Evolutionary conservation across 129 eudicot genomes (phyloP), one percentile per base, ranked within the genome.

Genomic region (Pittosporum tobira): DNA sequence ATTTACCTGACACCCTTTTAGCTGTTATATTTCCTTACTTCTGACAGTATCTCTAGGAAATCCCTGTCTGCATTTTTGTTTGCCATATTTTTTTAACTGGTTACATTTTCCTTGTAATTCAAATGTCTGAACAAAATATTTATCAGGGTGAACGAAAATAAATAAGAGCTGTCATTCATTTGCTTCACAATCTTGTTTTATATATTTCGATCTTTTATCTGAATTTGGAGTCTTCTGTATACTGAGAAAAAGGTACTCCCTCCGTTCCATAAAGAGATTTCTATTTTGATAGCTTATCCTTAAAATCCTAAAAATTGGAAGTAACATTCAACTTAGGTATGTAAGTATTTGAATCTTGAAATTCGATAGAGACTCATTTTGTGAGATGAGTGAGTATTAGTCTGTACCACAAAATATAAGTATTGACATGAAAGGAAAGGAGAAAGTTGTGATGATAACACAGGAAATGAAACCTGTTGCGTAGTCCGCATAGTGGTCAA

Each of bases 121-220:
- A 13, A n/a, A 55, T 19, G 27, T 55, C 8, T 1, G 45, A 55
- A 27, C 22, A 55, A 55, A 5, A 54, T 29, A 29, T 27, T 31
- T 3, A 18, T 30, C 27, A 19, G 27, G 22, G n/a, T n/a, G n/a
- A n/a, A n/a, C 19, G 16, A 18, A 30, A n/a, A 29, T 15, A 15
- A 55, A 30, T 55, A 55, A 55, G 44, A 31, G 45, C 26, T 55
- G 44, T 44, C 61, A 31, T 19, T 55, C 61, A 31, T 31, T 30
- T 38, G 4, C 18, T 53, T 11, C 40, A 28, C 21, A 49, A 5
- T 22, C 36, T 27, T 15, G 34, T n/a, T n/a, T n/a, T n/a, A n/a
- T n/a, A n/a, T n/a, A n/a, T n/a, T n/a, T n/a, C n/a, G n/a, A n/a
- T n/a, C n/a, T n/a, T n/a, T n/a, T n/a, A n/a, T n/a, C n/a, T n/a